phyloP scores from a whole-genome alignment of 1,284 basidiomycete genomes.

The Abortiporus biennis region DNA sequence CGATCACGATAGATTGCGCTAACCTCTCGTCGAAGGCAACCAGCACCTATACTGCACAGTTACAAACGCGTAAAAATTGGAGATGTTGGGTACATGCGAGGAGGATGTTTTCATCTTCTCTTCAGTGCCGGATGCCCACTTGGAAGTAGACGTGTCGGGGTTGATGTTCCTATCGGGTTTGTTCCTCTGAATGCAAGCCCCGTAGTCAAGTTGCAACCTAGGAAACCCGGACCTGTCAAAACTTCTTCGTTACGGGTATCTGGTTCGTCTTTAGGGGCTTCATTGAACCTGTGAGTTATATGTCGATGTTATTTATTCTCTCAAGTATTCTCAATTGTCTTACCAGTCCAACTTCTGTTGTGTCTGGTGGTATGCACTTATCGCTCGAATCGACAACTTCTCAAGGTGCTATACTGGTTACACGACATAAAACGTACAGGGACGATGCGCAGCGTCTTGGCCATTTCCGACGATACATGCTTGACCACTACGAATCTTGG shows the following conservation, averaged over 20 bases:
- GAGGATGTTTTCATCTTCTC: conserved; percentile 3
- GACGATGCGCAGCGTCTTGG: not conserved
- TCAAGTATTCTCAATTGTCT: not conserved
- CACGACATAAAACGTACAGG: conserved; percentile 5
- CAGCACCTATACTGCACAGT: not conserved
- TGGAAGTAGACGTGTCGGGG: too few species aligned
- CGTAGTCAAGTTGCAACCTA: not conserved
- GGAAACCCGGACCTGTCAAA: not conserved
- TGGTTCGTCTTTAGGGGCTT: not conserved
- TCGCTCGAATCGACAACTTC: conserved; percentile 5
- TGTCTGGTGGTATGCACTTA: not conserved
- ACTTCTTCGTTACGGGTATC: not conserved
- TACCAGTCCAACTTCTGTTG: not conserved
- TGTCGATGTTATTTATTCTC: not conserved
- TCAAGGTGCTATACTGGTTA: conserved; percentile 8
- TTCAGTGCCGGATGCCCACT: conserved; percentile 5
- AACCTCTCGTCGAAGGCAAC: not conserved
- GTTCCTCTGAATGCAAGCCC: not conserved
- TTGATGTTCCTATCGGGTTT: conserved; percentile 8
- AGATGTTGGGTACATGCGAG: conserved; percentile 9
- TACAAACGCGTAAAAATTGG: conserved; percentile 4
- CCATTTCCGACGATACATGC: conserved; percentile 8
- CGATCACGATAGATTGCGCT: not conserved
- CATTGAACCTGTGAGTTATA: not conserved
- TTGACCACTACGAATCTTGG: conserved; percentile 9